phyloP scores from a whole-genome alignment of 1,139 yeast species.

The Geotrichum macrosporum region DNA sequence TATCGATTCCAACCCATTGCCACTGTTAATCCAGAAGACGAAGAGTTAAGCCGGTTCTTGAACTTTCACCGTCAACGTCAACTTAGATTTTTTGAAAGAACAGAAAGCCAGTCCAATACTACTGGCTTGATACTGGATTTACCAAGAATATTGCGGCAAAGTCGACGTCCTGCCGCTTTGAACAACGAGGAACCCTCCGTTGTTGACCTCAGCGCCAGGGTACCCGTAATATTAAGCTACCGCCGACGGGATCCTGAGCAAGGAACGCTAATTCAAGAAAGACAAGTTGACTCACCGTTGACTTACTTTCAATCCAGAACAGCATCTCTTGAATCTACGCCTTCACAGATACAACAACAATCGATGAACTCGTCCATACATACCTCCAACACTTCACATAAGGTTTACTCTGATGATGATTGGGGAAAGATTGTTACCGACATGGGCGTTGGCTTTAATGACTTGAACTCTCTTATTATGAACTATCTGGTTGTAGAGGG shows the following conservation, averaged over 20 bases:
- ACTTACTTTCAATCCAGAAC: conserved; percentile 3
- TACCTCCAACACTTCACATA: conserved; percentile 12
- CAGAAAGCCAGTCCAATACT: not conserved
- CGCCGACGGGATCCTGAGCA: conserved; percentile 7
- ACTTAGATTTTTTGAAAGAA: not conserved
- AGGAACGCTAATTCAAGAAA: not conserved
- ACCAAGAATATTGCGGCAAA: not conserved
- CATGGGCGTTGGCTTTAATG: conserved; percentile 29
- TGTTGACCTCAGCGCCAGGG: conserved; percentile 6
- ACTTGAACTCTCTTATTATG: conserved; percentile 38
- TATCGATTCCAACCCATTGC: no score
- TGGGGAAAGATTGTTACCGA: conserved; percentile 31
- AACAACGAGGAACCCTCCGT: conserved; percentile 1
- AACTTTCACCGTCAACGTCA: conserved; percentile 8
- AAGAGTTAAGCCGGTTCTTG: conserved; percentile 6
- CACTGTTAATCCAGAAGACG: conserved; percentile 14
- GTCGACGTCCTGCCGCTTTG: not conserved
- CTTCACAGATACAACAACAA: not conserved
- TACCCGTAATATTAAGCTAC: conserved; percentile 12
- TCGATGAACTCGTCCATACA: not conserved
- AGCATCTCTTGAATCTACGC: no score
- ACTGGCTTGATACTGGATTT: not conserved
- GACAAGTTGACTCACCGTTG: conserved; percentile 9
- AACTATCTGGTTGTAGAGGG: conserved; percentile 42
- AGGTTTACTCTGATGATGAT: conserved; percentile 27